phyloP scores from a whole-genome alignment of 495 filamentous ascomycete genomes.

The Hyaloscypha variabilis region DNA sequence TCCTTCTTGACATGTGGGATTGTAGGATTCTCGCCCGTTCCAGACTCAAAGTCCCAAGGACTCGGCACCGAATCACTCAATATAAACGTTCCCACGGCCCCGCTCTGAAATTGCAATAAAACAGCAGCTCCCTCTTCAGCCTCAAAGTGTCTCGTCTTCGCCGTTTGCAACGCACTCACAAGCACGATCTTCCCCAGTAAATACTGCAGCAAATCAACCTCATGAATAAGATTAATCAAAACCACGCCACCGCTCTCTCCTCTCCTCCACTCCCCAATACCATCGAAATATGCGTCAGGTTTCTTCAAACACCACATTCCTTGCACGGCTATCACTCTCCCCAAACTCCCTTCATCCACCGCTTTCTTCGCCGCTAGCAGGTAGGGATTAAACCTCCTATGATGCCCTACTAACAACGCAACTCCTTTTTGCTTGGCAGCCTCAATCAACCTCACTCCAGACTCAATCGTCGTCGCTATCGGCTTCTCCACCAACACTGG shows the following conservation, averaged over 20 bases:
- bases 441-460: conserved; percentile 28
- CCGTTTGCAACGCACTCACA: conserved; percentile 52
- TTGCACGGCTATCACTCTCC: conserved; percentile 52
- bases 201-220: conserved; percentile 61
- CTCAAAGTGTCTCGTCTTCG: conserved; percentile 44
- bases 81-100: conserved; percentile 60
- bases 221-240: conserved; percentile 63
- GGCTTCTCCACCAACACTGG: conserved; percentile 64
- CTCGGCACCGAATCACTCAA: conserved; percentile 53
- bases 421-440: conserved; percentile 31
- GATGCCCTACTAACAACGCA: conserved; percentile 60
- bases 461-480: conserved; percentile 48
- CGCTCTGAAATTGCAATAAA: conserved; percentile 56
- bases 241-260: conserved; percentile 46
- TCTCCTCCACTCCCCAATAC: conserved; percentile 51
- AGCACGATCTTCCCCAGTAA: conserved; percentile 56
- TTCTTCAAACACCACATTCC: conserved; percentile 59
- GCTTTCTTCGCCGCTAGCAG: conserved; percentile 50
- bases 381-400: conserved; percentile 63
- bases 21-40: conserved; percentile 61
- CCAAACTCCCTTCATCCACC: conserved; percentile 42
- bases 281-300: conserved; percentile 51
- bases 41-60: conserved; percentile 57
- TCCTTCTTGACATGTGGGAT: conserved; percentile 42
- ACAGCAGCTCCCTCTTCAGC: conserved; percentile 62